A percentile compares a stretch with the other conserved stretches of the same genome.
Evolutionary conservation across 495 filamentous ascomycete species (phyloP).

Genomic region (Hyphodiscus hymeniophilus): DNA sequence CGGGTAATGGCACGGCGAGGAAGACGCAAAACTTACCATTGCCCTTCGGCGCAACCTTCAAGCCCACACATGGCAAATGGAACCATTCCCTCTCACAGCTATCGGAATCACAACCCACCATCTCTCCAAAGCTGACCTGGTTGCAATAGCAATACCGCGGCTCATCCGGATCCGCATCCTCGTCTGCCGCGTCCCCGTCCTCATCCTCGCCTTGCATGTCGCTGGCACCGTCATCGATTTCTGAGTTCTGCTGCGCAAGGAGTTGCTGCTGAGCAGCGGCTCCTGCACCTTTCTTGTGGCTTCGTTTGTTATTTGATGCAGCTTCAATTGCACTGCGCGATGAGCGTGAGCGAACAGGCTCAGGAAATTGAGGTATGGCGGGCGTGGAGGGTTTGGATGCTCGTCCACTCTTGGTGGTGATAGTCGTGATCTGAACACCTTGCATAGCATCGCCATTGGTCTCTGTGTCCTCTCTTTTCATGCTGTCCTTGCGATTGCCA

Average conservation of each 20-base stretch:
- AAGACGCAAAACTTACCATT: slow-evolving; percentile 57
- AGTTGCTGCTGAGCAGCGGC: slow-evolving; percentile 32
- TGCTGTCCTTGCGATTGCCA: slow-evolving; percentile 14
- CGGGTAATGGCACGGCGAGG: too few species aligned
- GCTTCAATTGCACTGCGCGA: slow-evolving; percentile 26
- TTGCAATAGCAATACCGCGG: slow-evolving; percentile 92
- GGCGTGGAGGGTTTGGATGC: slow-evolving; percentile 59
- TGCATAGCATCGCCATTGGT: slow-evolving; percentile 16
- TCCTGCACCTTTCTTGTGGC: slow-evolving; percentile 58
- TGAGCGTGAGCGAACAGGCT: slow-evolving; percentile 31
- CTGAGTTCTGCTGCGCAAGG: slow-evolving; percentile 23
- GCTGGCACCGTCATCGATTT: slow-evolving; percentile 30
- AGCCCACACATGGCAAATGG: slow-evolving; percentile 83
- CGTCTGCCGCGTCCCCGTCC: slow-evolving; percentile 55
- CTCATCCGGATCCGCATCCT: slow-evolving; percentile 71
- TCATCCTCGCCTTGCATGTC: slow-evolving; percentile 43
- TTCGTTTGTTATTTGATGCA: slow-evolving; percentile 44
- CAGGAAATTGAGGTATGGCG: slow-evolving; percentile 41
- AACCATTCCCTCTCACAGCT: slow-evolving; percentile 91
- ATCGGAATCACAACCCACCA: slow-evolving; percentile 95
- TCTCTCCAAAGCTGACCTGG: slow-evolving; percentile 87
- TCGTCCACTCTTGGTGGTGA: slow-evolving; percentile 45
- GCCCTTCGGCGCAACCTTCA: slow-evolving; percentile 74
- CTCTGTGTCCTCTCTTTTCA: slow-evolving; percentile 23
- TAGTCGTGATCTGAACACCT: slow-evolving; percentile 7